A percentile compares a stretch with the other conserved stretches of the same genome.
phyloP scores from a whole-genome alignment of 305 asterid genomes.

The Plantago lanceolata region DNA sequence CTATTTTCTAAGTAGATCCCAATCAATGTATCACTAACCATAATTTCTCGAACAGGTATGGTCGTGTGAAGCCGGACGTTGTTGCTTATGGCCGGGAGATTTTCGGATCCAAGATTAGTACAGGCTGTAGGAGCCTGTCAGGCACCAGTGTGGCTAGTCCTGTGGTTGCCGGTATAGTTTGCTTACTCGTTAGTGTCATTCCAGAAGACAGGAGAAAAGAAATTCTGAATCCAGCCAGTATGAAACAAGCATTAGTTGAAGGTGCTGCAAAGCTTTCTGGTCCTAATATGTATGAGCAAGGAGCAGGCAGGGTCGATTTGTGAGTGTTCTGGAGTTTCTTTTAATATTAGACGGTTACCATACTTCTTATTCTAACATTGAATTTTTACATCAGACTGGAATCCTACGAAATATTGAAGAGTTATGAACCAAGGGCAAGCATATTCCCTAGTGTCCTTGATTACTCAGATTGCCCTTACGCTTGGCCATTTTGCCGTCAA shows the following conservation, averaged over 20 bases:
- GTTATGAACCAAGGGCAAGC: conserved; percentile 91
- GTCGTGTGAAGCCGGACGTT: conserved; percentile 95
- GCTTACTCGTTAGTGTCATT: conserved; percentile 87
- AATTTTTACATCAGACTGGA: conserved; percentile 57
- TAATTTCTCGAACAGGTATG: conserved; percentile 58
- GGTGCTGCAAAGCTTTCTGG: conserved; percentile 96
- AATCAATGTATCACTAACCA: conserved; percentile 23
- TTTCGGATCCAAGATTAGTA: conserved; percentile 95
- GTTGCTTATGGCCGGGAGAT: conserved; percentile 99
- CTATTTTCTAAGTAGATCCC: background rate
- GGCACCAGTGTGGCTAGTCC: conserved; percentile 99
- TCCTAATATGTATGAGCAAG: conserved; percentile 97
- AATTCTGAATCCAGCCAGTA: conserved; percentile 82
- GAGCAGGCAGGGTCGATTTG: conserved; percentile 98
- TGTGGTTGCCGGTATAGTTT: conserved; percentile 97
- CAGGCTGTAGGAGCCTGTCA: conserved; percentile 97
- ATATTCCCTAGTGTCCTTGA: conserved; percentile 89
- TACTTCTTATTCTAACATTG: conserved; percentile 28
- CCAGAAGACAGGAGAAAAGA: conserved; percentile 78
- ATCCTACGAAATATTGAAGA: conserved; percentile 80
- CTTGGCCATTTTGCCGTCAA: conserved; percentile 98
- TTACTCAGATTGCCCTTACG: conserved; percentile 89
- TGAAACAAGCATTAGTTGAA: conserved; percentile 96
- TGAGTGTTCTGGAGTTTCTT: conserved; percentile 49
- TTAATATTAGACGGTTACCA: conserved; percentile 24